Conservation (phyloP, 768 basidiomycete species). For the Psilocybe subaeruginosa region DNA sequence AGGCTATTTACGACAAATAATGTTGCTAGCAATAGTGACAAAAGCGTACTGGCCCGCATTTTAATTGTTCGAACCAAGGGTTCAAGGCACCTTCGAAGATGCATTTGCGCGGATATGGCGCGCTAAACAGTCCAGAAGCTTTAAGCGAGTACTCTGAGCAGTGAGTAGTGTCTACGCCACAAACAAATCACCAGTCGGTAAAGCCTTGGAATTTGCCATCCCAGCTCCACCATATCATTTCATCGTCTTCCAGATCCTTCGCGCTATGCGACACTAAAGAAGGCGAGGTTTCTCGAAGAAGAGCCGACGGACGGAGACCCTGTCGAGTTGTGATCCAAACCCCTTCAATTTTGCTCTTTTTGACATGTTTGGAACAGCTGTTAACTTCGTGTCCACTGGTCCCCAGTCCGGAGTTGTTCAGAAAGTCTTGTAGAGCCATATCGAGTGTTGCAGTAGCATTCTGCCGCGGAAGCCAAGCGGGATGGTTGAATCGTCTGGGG, state of each 20-base stretch:
- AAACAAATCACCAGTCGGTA: constrained; percentile 44
- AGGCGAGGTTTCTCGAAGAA: not conserved
- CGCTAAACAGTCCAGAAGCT: not conserved
- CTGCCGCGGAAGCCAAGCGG: constrained; percentile 50
- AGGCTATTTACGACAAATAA: too few species aligned
- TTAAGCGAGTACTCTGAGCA: not conserved
- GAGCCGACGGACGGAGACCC: constrained; percentile 20
- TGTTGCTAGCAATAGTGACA: not conserved
- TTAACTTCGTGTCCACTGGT: not conserved
- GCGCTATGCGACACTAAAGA: not conserved
- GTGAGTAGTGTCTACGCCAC: not conserved
- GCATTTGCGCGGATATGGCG: not conserved
- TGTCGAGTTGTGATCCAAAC: constrained; percentile 45
- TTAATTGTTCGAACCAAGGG: not conserved
- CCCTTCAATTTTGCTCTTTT: constrained; percentile 42
- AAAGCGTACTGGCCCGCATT: not conserved
- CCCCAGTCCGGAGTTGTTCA: constrained; percentile 34
- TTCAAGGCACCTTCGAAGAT: not conserved
- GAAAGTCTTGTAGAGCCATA: constrained; percentile 39
- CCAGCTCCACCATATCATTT: constrained; percentile 70
- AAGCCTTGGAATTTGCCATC: constrained; percentile 58
- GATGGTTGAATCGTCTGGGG: constrained; percentile 48
- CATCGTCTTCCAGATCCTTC: constrained; percentile 33
- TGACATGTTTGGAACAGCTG: constrained; percentile 12
- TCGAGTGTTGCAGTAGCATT: constrained; percentile 43